phyloP scores from a whole-genome alignment of 148 eudicot genomes.

The Rhododendron williamsianum region DNA sequence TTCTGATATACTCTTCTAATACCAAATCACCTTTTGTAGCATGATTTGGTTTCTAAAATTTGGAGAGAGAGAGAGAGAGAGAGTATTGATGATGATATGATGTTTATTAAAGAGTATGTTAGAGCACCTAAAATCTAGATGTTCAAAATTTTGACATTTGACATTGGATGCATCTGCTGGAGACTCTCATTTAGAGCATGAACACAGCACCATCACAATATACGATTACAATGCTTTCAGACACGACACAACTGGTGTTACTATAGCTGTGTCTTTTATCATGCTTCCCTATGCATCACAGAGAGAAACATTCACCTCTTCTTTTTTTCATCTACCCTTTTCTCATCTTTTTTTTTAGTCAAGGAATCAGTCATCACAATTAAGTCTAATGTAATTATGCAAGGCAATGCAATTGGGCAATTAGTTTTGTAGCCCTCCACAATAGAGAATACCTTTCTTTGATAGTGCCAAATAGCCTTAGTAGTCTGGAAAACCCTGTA shows the following conservation, averaged over 20 bases:
- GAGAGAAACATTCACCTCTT: background rate
- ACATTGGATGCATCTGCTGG: background rate
- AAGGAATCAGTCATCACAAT: background rate
- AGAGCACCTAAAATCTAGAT: background rate
- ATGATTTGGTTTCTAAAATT: background rate
- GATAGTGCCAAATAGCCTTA: constrained; percentile 56
- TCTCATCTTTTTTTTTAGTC: background rate
- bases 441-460: constrained; percentile 52
- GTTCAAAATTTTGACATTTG: background rate
- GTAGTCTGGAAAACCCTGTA: constrained; percentile 84
- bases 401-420: background rate
- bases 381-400: background rate
- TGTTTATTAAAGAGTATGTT: background rate
- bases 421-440: background rate
- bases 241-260: background rate
- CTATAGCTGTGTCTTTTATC: background rate
- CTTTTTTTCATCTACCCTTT: background rate
- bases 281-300: background rate
- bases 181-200: background rate
- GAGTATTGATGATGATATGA: background rate
- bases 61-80: background rate
- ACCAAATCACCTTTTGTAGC: background rate
- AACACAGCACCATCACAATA: background rate
- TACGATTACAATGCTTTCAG: background rate
- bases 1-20: background rate